Evolutionary conservation across 163 green algal species (phyloP).

Genomic region (Scenedesmus sp.): DNA sequence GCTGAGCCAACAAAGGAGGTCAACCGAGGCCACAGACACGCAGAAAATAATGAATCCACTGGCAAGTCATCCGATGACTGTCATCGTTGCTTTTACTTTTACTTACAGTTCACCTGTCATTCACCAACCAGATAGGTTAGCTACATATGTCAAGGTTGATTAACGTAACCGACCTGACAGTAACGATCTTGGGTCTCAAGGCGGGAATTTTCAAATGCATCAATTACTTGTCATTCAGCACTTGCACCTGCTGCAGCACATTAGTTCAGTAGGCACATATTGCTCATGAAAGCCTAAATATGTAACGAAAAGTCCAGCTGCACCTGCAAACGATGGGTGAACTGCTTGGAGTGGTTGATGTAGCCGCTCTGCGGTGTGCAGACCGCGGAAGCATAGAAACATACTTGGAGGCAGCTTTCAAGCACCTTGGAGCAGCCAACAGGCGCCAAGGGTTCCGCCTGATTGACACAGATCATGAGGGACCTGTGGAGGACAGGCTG

Average conservation of each 20-base stretch:
- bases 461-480: slow-evolving; percentile 4
- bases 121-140: too few species aligned
- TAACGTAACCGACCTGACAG: too few species aligned
- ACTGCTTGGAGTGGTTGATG: slow-evolving; percentile 20
- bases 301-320: background rate
- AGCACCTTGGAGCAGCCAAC: background rate
- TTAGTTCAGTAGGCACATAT: background rate
- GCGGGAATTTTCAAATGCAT: background rate
- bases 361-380: background rate
- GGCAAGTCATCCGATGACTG: too few species aligned
- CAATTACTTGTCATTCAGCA: too few species aligned
- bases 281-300: background rate
- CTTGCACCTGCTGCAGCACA: too few species aligned
- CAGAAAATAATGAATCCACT: too few species aligned
- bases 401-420: background rate
- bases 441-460: background rate
- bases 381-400: background rate
- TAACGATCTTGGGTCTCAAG: too few species aligned
- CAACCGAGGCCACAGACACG: too few species aligned
- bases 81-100: too few species aligned
- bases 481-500: slow-evolving; percentile 4
- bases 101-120: too few species aligned
- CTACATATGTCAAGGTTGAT: too few species aligned
- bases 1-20: too few species aligned
- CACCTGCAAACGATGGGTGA: background rate